phyloP scores from a whole-genome alignment of 306 rosid genomes.

The Castanospermum australe region DNA sequence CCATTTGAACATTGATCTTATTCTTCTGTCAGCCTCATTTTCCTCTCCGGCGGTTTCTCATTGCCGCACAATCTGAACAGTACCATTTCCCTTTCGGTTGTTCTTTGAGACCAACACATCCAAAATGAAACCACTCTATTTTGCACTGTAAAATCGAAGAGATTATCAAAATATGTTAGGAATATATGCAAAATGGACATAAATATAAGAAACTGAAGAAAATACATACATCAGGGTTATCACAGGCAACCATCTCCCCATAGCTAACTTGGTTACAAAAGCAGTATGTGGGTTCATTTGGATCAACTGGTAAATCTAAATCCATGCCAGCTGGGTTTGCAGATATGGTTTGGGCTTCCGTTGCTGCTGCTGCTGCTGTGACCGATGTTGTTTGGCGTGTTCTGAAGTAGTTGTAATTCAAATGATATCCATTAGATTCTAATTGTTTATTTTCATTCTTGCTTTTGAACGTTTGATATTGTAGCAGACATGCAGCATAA shows the following conservation, averaged over 20 bases:
- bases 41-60: slow-evolving; percentile 51
- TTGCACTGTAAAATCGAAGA: slow-evolving; percentile 46
- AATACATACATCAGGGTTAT: slow-evolving; percentile 44
- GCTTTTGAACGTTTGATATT: background rate
- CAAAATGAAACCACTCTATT: slow-evolving; percentile 61
- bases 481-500: slow-evolving; percentile 8
- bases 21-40: slow-evolving; percentile 30
- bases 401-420: slow-evolving; percentile 31
- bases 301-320: slow-evolving; percentile 52
- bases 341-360: slow-evolving; percentile 35
- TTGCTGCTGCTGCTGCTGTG: slow-evolving; percentile 23
- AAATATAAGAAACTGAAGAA: background rate
- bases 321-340: slow-evolving; percentile 50
- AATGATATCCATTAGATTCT: background rate
- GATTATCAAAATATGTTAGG: slow-evolving; percentile 7
- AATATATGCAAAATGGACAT: background rate
- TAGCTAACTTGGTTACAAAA: slow-evolving; percentile 59
- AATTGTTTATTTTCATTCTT: slow-evolving; percentile 1
- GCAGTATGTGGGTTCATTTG: slow-evolving; percentile 58
- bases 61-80: slow-evolving; percentile 47
- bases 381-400: slow-evolving; percentile 41
- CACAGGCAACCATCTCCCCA: slow-evolving; percentile 57
- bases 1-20: slow-evolving; percentile 14
- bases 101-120: slow-evolving; percentile 55
- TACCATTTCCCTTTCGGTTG: slow-evolving; percentile 59